Evolutionary conservation across 768 basidiomycete genomes (phyloP).

Genomic region (Serendipita sp.): DNA sequence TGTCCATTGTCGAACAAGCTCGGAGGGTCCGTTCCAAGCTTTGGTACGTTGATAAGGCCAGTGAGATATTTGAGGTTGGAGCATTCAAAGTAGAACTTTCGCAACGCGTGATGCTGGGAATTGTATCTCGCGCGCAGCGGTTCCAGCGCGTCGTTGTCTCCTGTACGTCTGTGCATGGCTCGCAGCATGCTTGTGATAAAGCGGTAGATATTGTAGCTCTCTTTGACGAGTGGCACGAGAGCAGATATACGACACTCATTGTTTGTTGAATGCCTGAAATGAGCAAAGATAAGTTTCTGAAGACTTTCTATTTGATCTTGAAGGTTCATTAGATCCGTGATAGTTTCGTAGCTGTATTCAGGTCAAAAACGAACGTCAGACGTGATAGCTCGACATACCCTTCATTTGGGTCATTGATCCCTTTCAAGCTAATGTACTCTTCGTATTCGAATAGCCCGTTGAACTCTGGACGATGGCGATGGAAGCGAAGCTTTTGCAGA

Average conservation of each 20-base stretch:
- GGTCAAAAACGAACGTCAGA: constrained; percentile 12
- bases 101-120: constrained; percentile 80
- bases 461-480: constrained; percentile 90
- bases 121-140: constrained; percentile 77
- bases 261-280: constrained; percentile 79
- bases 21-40: constrained; percentile 97
- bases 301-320: constrained; percentile 99
- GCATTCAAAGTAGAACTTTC: constrained; percentile 99
- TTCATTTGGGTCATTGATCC: constrained; percentile 97
- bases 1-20: constrained; percentile 72
- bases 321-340: constrained; percentile 89
- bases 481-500: constrained; percentile 88
- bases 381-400: constrained; percentile 41
- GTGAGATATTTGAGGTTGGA: constrained; percentile 97
- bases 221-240: constrained; percentile 92
- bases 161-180: constrained; percentile 89
- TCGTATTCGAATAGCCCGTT: constrained; percentile 99
- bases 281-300: constrained; percentile 93
- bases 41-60: constrained; percentile 94
- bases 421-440: constrained; percentile 93
- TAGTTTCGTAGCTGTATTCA: constrained; percentile 75
- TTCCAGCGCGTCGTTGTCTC: constrained; percentile 75
- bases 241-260: constrained; percentile 97
- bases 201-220: constrained; percentile 97
- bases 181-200: constrained; percentile 99